A percentile compares a stretch with the other conserved stretches of the same genome.
These are phyloP conservation scores for Elongisporangium undulatum DNA, from an alignment of 352 stramenopile genomes.

Conservation along the genomic window DNA sequence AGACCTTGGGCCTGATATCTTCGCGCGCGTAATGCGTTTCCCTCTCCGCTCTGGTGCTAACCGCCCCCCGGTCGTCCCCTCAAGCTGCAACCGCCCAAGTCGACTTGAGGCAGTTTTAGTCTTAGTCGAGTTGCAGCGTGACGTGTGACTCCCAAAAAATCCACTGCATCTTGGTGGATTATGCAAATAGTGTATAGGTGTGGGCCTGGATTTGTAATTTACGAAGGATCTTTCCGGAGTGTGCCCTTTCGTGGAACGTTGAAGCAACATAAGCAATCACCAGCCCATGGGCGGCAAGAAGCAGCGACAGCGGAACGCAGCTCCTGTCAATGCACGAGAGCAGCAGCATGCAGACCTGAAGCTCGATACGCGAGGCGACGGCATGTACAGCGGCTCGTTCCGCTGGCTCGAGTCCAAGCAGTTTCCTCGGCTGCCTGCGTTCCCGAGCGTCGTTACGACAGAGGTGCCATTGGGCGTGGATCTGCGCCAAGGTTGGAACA, in stretches of 20 bases:
- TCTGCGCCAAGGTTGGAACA: conserved; percentile 41
- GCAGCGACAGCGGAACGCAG: conserved; percentile 4
- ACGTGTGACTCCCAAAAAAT: background rate
- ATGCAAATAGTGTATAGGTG: background rate
- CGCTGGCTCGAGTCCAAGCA: conserved; percentile 65
- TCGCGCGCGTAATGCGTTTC: conserved; percentile 9
- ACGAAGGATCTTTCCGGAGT: background rate
- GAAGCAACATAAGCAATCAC: conserved; percentile 1
- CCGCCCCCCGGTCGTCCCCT: background rate
- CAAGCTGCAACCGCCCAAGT: background rate
- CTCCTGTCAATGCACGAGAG: conserved; percentile 1
- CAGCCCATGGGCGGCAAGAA: conserved; percentile 22
- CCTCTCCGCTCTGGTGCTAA: background rate
- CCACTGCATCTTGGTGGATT: background rate
- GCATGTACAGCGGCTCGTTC: conserved; percentile 80
- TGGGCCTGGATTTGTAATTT: conserved; percentile 1
- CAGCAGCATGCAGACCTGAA: conserved; percentile 25
- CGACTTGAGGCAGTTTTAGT: background rate
- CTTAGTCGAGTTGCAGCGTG: conserved; percentile 1
- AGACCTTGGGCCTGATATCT: conserved; percentile 12
- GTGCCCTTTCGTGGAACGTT: conserved; percentile 14
- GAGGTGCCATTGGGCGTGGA: conserved; percentile 3
- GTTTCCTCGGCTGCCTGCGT: conserved; percentile 36
- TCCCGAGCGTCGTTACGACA: conserved; percentile 3
- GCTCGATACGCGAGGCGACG: conserved; percentile 61